Evolutionary conservation across 2,329 filamentous ascomycete genomes (phyloP), one percentile per base, ranked within the genome.

Genomic region (Tolypocladium album): DNA sequence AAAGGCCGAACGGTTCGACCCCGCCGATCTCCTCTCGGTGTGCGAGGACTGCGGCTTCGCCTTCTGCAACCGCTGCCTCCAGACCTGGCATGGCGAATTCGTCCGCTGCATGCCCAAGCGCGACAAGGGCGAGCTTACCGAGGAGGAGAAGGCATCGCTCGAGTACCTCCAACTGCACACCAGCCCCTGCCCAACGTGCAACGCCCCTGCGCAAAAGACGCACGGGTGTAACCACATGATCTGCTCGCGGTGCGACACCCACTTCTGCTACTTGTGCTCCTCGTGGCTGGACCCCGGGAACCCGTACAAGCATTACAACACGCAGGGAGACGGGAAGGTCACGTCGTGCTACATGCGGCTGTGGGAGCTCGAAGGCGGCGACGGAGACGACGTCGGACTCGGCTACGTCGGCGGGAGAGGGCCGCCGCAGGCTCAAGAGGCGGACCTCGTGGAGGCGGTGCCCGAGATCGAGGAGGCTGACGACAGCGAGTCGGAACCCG

Each of bases 141-240:
- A 84, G 62, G 92, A 96, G 71, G 92, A 97, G 66, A 87, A 90
- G 69, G 91, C 91, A 0, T 92, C 90, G 2, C 80, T 94, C 64
- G 89, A 94, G 61, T 99, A 96, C 70, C 80, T 99, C 66, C 80
- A 84, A 56, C 75, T 85, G 63, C 87, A 96, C 75, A 95, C 92
- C 0, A 91, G 91, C 13, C 86, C 89, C 1, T 99, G 94, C 70
- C 92, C 94, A 13, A 93, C 91, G 4, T 99, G 94, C 75, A 85
- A 81, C 38, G 87, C 88, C 1, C 90, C 90, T 0, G 88, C 88
- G 27, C 90, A 96, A 71, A 99, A 99, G 78, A 90, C 88, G 1
- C 86, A 90, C 69, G 94, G 94, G 45, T 99, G 94, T 79, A 97
- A 97, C 73, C 92, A 97, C 74, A 97, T 97, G 92, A 89, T 88